A percentile compares a stretch with the other conserved stretches of the same genome.
These are phyloP conservation scores for Dioszegia hungarica DNA, from an alignment of 768 basidiomycete species.

Conservation along the genomic window DNA sequence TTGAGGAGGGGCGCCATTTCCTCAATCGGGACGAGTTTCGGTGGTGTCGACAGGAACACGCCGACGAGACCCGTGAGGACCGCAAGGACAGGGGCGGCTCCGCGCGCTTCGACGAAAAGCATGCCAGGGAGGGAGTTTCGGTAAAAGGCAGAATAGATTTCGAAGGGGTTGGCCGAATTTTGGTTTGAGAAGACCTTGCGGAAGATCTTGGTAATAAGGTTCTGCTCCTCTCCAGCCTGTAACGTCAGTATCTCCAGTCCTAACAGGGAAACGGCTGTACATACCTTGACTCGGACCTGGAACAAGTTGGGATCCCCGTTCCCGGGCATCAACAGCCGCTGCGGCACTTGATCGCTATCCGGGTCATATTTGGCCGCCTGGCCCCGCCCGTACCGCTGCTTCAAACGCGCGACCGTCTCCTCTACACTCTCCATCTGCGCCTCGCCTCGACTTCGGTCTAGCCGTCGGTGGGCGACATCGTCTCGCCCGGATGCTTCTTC, in stretches of 20 bases:
- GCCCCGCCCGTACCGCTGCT: conserved; percentile 65
- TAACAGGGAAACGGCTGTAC: conserved; percentile 20
- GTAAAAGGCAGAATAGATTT: conserved; percentile 90
- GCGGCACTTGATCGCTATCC: conserved; percentile 89
- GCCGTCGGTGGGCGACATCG: conserved; percentile 50
- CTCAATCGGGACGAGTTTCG: conserved; percentile 76
- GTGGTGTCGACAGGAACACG: conserved; percentile 71
- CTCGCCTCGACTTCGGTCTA: conserved; percentile 61
- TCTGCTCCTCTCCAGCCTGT: conserved; percentile 84
- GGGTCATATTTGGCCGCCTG: conserved; percentile 64
- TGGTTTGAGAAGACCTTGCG: conserved; percentile 84
- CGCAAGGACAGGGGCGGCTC: conserved; percentile 74
- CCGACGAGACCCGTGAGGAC: conserved; percentile 89
- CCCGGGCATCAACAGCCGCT: conserved; percentile 89
- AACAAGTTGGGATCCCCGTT: conserved; percentile 93
- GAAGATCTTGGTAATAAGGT: conserved; percentile 90
- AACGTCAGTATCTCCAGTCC: conserved; percentile 3
- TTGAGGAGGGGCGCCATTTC: conserved; percentile 96
- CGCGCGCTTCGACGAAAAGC: conserved; percentile 93
- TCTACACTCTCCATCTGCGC: conserved; percentile 70
- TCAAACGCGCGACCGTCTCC: conserved; percentile 75
- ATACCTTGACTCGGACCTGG: conserved; percentile 88
- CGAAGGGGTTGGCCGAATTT: conserved; percentile 68
- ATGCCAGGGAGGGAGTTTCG: conserved; percentile 91
- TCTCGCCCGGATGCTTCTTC: conserved; percentile 27